Evolutionary conservation across 768 basidiomycete genomes (phyloP), one percentile per base, ranked within the genome.

Genomic region (Auriscalpium microsporum): DNA sequence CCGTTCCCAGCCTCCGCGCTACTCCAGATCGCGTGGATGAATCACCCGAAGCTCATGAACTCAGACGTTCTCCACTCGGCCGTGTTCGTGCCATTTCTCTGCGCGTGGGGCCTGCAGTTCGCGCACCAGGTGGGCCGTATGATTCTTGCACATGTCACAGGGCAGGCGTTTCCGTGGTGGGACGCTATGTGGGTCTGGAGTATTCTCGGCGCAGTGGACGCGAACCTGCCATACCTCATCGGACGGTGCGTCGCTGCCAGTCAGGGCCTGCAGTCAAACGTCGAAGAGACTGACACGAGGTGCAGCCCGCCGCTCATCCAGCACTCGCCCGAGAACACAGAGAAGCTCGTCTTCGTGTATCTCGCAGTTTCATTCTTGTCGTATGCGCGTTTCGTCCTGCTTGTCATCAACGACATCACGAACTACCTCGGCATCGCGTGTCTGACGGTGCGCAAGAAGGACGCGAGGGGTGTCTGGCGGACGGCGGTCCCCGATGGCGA

Each of bases 351-450:
- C 50, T 83, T 78, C 67, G 66, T 83, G 51, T 88, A 88, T 1
- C 76, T 92, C 36, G 70, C 74, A 1, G 63, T 92, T 37, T 87
- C 92, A 3, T 67, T 90, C 54, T 58, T 83, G 63, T 78, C 79
- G 44, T 95, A 91, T 63, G 81, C 76, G 23, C 78, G 86, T 45
- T 94, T 94, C 69, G 87, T 86, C 63, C 76, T 80, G 33, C 73
- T 86, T n/a, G 91, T 94, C 54, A 92, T 94, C 63, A 71, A 69
- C 57, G 87, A 94, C 61, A 91, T 97, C 70, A 95, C 92, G 55
- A 81, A 93, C 57, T 87, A 86, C 70, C 78, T 95, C 58, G 95
- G 95, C 11, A 92, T 96, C 63, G 95, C 92, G 1, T 97, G 93
- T 73, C 93, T 96, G 65, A 92, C 89, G 14, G 93, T 96, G 46